These are phyloP conservation scores for Oryza australiensis DNA, from an alignment of 176 grass and related monocot species.

Conservation along the genomic window DNA sequence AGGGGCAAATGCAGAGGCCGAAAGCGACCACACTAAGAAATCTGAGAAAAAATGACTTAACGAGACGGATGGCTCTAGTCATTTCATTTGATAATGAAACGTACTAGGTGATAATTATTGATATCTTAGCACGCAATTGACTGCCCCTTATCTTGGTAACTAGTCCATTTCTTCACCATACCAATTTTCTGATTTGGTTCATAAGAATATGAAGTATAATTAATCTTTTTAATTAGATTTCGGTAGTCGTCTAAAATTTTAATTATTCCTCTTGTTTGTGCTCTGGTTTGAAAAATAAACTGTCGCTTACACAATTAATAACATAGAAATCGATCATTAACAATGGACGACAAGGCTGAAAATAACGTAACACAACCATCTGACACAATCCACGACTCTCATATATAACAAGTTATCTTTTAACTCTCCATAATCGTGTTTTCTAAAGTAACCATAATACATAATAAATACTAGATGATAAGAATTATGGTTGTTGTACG, in stretches of 20 bases:
- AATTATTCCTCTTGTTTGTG: background rate
- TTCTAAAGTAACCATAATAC: background rate
- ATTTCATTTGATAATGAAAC: background rate
- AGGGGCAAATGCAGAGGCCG: background rate
- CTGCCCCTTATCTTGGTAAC: background rate
- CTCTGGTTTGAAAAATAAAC: background rate
- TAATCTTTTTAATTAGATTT: background rate
- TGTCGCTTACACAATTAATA: background rate
- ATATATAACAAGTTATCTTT: background rate
- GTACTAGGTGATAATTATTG: too few species aligned
- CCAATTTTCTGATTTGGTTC: background rate
- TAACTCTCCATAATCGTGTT: background rate
- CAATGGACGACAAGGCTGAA: background rate
- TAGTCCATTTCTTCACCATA: background rate
- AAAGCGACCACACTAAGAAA: background rate
- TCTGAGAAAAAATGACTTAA: background rate
- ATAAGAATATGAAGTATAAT: background rate
- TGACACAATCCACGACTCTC: too few species aligned
- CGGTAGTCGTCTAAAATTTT: background rate
- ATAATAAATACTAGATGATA: background rate
- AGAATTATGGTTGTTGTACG: background rate
- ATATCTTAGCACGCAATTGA: background rate
- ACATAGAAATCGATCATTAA: background rate
- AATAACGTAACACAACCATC: background rate
- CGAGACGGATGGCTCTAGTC: background rate